These are phyloP conservation scores for Penicillium sp. DNA, from an alignment of 2,329 filamentous ascomycete species.

Conservation along the genomic window DNA sequence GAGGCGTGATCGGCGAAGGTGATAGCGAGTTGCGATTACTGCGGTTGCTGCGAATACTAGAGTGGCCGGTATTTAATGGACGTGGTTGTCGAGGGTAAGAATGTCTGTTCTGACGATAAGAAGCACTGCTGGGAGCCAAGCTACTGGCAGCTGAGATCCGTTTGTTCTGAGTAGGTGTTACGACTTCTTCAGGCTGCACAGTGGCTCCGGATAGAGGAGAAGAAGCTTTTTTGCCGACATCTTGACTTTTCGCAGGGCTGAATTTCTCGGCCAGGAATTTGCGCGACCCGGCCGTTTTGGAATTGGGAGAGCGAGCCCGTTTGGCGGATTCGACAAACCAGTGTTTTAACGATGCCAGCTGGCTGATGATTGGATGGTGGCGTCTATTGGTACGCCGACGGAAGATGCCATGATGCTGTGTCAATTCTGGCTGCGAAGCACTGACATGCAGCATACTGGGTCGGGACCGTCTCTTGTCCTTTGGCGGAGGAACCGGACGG, in stretches of 20 bases:
- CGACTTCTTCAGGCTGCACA: conserved; percentile 28
- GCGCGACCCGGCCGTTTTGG: conserved; percentile 38
- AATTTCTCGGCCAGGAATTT: conserved; percentile 46
- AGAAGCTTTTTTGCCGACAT: conserved; percentile 34
- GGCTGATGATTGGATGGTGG: conserved; percentile 67
- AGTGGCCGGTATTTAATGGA: conserved; percentile 38
- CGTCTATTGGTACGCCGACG: conserved; percentile 59
- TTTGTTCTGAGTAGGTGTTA: conserved; percentile 45
- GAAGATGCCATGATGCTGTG: conserved; percentile 60
- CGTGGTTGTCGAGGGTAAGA: conserved; percentile 45
- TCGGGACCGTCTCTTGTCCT: conserved; percentile 77
- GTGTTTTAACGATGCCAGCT: conserved; percentile 70
- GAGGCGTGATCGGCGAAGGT: conserved; percentile 84
- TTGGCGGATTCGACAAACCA: conserved; percentile 73
- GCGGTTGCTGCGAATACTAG: conserved; percentile 49
- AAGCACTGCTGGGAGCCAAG: conserved; percentile 47
- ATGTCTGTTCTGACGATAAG: conserved; percentile 47
- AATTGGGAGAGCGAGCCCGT: conserved; percentile 61
- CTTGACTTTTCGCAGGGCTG: conserved; percentile 44
- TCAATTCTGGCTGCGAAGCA: conserved; percentile 67
- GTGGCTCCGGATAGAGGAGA: conserved; percentile 27
- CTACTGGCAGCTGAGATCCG: conserved; percentile 47
- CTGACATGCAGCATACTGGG: conserved; percentile 88
- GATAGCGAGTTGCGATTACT: conserved; percentile 76
- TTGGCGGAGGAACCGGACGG: conserved; percentile 80